Evolutionary conservation across 73 alveolate species (phyloP).

Genomic region (Stentor coeruleus): DNA sequence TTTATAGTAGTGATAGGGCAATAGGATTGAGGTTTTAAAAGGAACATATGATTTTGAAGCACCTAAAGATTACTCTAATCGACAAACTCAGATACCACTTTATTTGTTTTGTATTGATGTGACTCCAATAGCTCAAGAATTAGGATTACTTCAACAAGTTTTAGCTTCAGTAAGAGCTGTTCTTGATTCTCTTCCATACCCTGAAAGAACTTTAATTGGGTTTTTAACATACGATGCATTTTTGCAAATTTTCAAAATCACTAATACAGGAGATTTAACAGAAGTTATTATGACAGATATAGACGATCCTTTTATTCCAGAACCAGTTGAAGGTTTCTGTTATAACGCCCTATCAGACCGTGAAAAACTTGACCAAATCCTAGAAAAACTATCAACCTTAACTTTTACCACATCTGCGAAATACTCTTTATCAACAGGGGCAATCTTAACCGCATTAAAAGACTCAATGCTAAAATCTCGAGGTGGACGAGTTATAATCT

Average conservation of each 20-base stretch:
- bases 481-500: conserved; percentile 18
- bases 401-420: background rate
- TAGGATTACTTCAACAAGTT: conserved; percentile 39
- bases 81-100: background rate
- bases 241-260: conserved; percentile 38
- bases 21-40: conserved; percentile 37
- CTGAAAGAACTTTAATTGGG: conserved; percentile 32
- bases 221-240: conserved; percentile 37
- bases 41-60: conserved; percentile 69
- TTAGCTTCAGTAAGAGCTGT: conserved; percentile 32
- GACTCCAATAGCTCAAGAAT: conserved; percentile 29
- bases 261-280: conserved; percentile 33
- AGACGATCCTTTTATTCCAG: conserved; percentile 48
- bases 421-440: background rate
- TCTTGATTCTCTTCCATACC: conserved; percentile 45
- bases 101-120: conserved; percentile 48
- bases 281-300: conserved; percentile 37
- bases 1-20: conserved; percentile 26
- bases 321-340: background rate
- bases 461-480: background rate
- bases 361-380: background rate
- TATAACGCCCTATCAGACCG: conserved; percentile 11
- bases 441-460: background rate
- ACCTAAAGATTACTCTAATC: conserved; percentile 32
- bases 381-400: background rate